These are phyloP conservation scores for Priceomyces castillae DNA, from an alignment of 805 yeast species.

Conservation along the genomic window DNA sequence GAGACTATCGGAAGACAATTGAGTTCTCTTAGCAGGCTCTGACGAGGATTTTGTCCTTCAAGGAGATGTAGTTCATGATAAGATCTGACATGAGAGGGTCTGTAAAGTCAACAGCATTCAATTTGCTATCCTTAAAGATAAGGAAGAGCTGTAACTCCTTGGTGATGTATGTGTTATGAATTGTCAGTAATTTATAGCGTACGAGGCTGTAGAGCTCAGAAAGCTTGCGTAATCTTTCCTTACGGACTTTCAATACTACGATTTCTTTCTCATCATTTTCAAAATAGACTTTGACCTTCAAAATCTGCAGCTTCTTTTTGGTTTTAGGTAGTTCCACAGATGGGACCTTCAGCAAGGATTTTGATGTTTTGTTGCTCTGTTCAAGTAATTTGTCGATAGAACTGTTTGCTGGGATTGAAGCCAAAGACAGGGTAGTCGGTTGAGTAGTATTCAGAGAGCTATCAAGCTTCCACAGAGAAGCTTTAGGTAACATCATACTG, in stretches of 20 bases:
- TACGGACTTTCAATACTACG: conserved; percentile 14
- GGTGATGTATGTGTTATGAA: neutral
- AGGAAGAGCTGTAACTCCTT: neutral
- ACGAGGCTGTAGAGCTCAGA: conserved; percentile 9
- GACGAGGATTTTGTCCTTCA: conserved; percentile 1
- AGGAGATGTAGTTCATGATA: conserved; percentile 1
- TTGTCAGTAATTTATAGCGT: neutral
- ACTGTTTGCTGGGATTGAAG: neutral
- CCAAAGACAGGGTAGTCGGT: neutral
- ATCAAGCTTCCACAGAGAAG: neutral
- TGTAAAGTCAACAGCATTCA: neutral
- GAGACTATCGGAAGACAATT: too few species aligned
- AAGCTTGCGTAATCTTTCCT: conserved; percentile 11
- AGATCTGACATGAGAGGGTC: neutral
- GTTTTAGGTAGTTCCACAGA: too few species aligned
- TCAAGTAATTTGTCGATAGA: neutral
- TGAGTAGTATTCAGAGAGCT: neutral
- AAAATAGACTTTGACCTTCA: conserved; percentile 16
- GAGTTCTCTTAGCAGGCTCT: neutral
- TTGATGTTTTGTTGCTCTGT: neutral
- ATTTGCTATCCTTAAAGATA: neutral
- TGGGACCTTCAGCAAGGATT: neutral
- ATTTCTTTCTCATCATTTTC: conserved; percentile 14
- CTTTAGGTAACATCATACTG: neutral
- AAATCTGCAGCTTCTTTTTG: conserved; percentile 1